Conservation (phyloP, 306 rosid species). For the Gynostemma pentaphyllum region DNA sequence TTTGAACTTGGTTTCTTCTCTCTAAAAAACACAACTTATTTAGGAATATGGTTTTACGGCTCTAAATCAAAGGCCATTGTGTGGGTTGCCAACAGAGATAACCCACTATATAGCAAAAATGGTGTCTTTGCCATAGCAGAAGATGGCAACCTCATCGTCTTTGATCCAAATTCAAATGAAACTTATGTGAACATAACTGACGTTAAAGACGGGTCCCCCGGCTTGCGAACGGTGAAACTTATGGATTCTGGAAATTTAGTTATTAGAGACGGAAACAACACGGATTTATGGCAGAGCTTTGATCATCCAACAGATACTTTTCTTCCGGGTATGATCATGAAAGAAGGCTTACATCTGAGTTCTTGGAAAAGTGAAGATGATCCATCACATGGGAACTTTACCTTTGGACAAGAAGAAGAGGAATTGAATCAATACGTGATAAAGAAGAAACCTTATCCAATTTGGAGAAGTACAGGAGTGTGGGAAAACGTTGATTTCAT, state of each 20-base stretch:
- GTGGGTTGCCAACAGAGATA: constrained; percentile 39
- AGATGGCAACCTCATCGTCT: constrained; percentile 23
- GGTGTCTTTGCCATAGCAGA: constrained; percentile 16
- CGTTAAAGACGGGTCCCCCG: too few species aligned
- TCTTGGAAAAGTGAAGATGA: constrained; percentile 20
- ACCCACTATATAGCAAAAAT: not conserved
- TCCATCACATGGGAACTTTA: constrained; percentile 15
- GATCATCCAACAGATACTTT: constrained; percentile 61
- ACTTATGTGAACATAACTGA: too few species aligned
- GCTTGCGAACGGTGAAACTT: constrained; percentile 18
- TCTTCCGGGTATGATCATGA: constrained; percentile 73
- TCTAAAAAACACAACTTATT: constrained; percentile 9
- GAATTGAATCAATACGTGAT: not conserved
- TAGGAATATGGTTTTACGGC: constrained; percentile 26
- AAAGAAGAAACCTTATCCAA: not conserved
- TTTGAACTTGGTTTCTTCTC: constrained; percentile 35
- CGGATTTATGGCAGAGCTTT: constrained; percentile 36
- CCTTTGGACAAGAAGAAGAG: not conserved
- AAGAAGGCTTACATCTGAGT: constrained; percentile 25
- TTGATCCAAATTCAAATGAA: too few species aligned
- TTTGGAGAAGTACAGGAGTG: not conserved
- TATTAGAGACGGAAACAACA: not conserved
- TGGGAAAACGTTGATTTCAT: not conserved
- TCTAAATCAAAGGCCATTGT: constrained; percentile 8
- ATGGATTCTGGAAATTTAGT: constrained; percentile 34